These are phyloP conservation scores for Puccinia coronata DNA, from an alignment of 1,284 basidiomycete species.

Conservation along the genomic window DNA sequence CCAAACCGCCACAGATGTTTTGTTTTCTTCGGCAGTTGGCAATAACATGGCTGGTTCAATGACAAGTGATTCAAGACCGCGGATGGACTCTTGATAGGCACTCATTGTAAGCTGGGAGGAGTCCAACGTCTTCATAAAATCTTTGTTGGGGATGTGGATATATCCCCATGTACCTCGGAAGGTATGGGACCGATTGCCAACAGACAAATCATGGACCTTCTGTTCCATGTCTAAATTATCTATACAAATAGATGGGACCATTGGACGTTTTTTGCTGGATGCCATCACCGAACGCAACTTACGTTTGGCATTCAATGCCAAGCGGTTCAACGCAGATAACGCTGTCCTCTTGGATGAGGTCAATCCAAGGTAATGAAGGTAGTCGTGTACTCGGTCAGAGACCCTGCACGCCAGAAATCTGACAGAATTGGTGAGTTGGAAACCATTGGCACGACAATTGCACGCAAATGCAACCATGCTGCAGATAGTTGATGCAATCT, in stretches of 20 bases:
- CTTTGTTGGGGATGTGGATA: background rate
- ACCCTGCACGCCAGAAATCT: background rate
- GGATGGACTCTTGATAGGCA: background rate
- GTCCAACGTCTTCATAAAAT: background rate
- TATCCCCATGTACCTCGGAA: slow-evolving; percentile 5
- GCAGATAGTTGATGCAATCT: background rate
- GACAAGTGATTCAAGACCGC: background rate
- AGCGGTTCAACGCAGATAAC: background rate
- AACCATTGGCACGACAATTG: background rate
- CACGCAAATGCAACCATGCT: background rate
- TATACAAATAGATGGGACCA: background rate
- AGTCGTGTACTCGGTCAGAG: background rate
- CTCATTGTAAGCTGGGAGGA: background rate
- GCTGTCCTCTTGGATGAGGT: background rate
- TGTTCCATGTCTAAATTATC: slow-evolving; percentile 1
- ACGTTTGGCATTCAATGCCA: background rate
- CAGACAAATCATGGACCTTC: background rate
- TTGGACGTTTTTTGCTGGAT: no score
- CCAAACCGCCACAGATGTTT: no score
- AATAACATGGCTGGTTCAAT: background rate
- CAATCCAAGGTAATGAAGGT: background rate
- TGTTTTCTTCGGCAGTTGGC: background rate
- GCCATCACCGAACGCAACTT: background rate
- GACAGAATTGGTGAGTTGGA: background rate
- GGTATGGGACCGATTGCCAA: background rate